A percentile compares a stretch with the other conserved stretches of the same genome.
phyloP scores from a whole-genome alignment of 2,329 filamentous ascomycete species.

The Pyricularia sp. region DNA sequence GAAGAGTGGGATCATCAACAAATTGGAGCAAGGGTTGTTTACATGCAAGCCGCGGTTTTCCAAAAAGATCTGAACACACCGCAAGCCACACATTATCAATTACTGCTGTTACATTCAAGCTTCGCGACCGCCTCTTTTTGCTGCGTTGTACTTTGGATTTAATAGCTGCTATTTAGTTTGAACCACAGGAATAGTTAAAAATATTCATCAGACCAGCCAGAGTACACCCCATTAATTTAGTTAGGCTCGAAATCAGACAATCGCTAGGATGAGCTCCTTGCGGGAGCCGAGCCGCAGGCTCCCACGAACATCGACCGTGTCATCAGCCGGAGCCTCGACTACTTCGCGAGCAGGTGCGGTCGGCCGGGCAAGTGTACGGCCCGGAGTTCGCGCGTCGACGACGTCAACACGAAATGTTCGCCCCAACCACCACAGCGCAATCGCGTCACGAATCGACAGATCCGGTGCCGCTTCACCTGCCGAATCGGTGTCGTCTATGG shows the following conservation, averaged over 20 bases:
- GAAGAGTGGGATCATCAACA: background rate
- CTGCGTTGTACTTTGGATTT: background rate
- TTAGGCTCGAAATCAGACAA: background rate
- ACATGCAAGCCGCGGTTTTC: background rate
- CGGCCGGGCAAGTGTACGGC: slow-evolving; percentile 18
- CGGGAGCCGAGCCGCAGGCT: slow-evolving; percentile 20
- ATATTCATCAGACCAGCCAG: background rate
- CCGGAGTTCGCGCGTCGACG: slow-evolving; percentile 14
- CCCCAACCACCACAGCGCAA: slow-evolving; percentile 8
- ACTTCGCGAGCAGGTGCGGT: slow-evolving; percentile 11
- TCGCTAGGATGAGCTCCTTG: slow-evolving; percentile 7
- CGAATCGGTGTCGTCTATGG: slow-evolving; percentile 54
- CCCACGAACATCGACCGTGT: slow-evolving; percentile 13
- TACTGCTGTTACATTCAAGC: background rate
- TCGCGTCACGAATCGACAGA: slow-evolving; percentile 21
- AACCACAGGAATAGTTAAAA: background rate
- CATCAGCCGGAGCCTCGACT: slow-evolving; percentile 4
- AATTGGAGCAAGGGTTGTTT: background rate
- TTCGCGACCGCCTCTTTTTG: background rate
- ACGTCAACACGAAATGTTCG: slow-evolving; percentile 12
- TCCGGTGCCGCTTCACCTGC: slow-evolving; percentile 56
- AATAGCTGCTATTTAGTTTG: background rate
- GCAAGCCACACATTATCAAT: background rate
- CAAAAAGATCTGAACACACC: background rate
- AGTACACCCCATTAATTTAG: background rate